Evolutionary conservation across 2,329 filamentous ascomycete species (phyloP), one percentile per base, ranked within the genome.

Genomic region (Xylaria multiplex): DNA sequence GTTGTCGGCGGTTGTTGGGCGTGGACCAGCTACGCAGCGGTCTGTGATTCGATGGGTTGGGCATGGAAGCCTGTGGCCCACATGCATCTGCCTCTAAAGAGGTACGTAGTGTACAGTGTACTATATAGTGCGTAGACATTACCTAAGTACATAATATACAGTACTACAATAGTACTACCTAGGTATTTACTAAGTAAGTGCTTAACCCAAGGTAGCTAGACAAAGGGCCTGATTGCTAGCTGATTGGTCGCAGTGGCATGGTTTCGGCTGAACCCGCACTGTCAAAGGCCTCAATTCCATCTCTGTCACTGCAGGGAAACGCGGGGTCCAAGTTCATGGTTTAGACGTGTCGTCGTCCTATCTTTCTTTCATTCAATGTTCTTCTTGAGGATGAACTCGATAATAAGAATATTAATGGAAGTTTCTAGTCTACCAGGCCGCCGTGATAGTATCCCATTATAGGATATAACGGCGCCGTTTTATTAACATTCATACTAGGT

Each of bases 11-110:
- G 74, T 63, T 73, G 70, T 70, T 72, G 69, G 71, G 71, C 64
- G 64, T 71, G 67, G 65, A 69, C 56, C 69, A 70, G 73, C 75
- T 75, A 76, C 75, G 74, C 74, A 75, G 70, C 73, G 59, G 65
- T 58, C 62, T 71, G 50, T 74, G 73, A 77, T 77, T 77, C 69
- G 75, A 70, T 64, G 48, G 64, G 7, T 49, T 24, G 40, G 37
- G 14, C 58, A 43, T 45, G 58, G 65, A 62, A 43, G 46, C 22
- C 40, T 42, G 58, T 27, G 8, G 42, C n/a, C 27, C 59, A 32
- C 50, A 65, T 52, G 24, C 48, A 57, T 52, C 30, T 65, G 48
- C 45, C 14, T 49, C 49, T 48, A 61, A 40, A 30, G 22, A 37
- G 49, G 55, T 40, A 61, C 27, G 8, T 42, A 50, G 14, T 27